Evolutionary conservation across 2,329 filamentous ascomycete genomes (phyloP), one percentile per base, ranked within the genome.

Genomic region (Colletotrichum gigasporum): DNA sequence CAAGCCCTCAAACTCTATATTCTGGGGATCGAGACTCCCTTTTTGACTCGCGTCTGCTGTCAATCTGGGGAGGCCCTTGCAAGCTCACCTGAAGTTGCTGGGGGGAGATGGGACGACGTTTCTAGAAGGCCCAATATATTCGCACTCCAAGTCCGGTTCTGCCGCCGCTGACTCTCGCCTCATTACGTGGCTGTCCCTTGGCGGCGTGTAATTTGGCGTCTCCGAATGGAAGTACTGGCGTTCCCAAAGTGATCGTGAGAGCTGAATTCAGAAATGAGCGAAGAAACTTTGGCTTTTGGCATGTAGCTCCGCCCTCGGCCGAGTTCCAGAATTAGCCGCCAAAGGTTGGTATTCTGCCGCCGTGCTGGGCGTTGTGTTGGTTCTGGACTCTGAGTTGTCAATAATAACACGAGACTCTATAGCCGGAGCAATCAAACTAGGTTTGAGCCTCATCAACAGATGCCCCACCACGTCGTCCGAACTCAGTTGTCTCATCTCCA

Each of bases 31-130:
- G 4, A 16, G 32, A 7, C 39, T n/a, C 47, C 24, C 24, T 56
- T 51, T 34, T 50, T 61, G 61, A 64, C 41, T 61, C 55, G 34
- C 24, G 47, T 9, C 14, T 8, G 39, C 22, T 14, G 24, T 47
- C 28, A 60, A 3, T 42, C 41, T 44, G 48, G 48, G 56, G n/a
- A 18, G 12, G 24, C 11, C 61, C 55, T 50, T 48, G 61, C 12
- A 6, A 7, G 2, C 2, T 32, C 11, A 3, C 5, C 26, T 14
- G 16, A 5, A 16, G 18, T 14, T 41, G 56, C 20, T 22, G 39
- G 20, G 39, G 20, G 22, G 22, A 35, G 9, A 20, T 47, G 34
- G 11, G 34, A 48, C 32, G 26, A 30, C 20, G 14, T n/a, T 42
- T 61, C 26, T 48, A 39, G 34, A 48, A 34, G n/a, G 3, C 3